A percentile compares a stretch with the other conserved stretches of the same genome.
Conservation (phyloP, 768 basidiomycete species). For the Xerocomellus chrysenteron region DNA sequence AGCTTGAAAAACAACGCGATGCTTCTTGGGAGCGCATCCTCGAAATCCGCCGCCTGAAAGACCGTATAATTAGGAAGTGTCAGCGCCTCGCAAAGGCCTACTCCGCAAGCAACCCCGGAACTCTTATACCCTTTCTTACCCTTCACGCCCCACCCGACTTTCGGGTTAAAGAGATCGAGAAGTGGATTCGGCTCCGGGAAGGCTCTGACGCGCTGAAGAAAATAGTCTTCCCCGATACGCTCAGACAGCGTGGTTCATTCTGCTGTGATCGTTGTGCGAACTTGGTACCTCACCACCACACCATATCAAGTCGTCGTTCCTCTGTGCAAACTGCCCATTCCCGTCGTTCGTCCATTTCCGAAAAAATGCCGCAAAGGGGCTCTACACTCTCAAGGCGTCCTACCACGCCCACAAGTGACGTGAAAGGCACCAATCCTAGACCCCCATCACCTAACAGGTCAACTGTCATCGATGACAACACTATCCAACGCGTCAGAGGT, state of each 20-base stretch:
- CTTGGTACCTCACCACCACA: slow-evolving; percentile 33
- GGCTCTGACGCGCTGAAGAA: slow-evolving; percentile 27
- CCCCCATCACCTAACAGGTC: slow-evolving; percentile 17
- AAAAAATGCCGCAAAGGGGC: slow-evolving; percentile 12
- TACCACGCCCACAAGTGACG: slow-evolving; percentile 9
- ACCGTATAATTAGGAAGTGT: slow-evolving; percentile 80
- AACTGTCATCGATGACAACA: slow-evolving; percentile 5
- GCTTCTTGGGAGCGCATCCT: slow-evolving; percentile 69
- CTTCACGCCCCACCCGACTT: slow-evolving; percentile 71
- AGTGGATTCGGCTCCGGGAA: slow-evolving; percentile 62
- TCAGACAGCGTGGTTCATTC: slow-evolving; percentile 30
- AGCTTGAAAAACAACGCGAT: slow-evolving; percentile 54
- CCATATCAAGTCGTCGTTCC: slow-evolving; percentile 27
- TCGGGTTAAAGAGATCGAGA: slow-evolving; percentile 75
- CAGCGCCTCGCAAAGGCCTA: slow-evolving; percentile 55
- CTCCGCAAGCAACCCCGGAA: slow-evolving; percentile 39
- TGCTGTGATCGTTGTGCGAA: slow-evolving; percentile 37
- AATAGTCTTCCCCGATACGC: slow-evolving; percentile 14
- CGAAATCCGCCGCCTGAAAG: slow-evolving; percentile 75
- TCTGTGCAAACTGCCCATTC: slow-evolving; percentile 24
- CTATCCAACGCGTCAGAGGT: slow-evolving; percentile 4
- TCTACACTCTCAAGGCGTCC: slow-evolving; percentile 21
- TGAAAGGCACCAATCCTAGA: background rate
- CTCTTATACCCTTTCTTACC: slow-evolving; percentile 56
- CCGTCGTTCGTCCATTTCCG: slow-evolving; percentile 27